Evolutionary conservation across 2,329 filamentous ascomycete species (phyloP).

Genomic region (Colletotrichum navitas): DNA sequence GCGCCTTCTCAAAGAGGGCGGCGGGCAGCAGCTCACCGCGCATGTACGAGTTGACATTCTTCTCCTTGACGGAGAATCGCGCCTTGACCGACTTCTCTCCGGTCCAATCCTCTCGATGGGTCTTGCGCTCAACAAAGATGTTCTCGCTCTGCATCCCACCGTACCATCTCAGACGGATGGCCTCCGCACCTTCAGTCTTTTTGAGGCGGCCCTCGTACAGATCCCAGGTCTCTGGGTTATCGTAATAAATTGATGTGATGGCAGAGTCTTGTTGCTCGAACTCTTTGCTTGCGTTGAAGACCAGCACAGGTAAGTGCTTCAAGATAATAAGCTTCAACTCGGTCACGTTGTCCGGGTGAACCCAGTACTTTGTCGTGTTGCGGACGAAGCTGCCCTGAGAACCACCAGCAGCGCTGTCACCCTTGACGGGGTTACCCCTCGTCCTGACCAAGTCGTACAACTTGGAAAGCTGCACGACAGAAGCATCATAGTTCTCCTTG

Average conservation of each 20-base stretch:
- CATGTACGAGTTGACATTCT: conserved; percentile 94
- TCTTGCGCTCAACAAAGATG: conserved; percentile 98
- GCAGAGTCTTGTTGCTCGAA: conserved; percentile 92
- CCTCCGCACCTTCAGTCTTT: conserved; percentile 97
- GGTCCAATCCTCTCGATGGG: conserved; percentile 98
- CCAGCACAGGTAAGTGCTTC: conserved; percentile 95
- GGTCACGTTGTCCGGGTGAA: conserved; percentile 97
- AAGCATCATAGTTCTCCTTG: conserved; percentile 98
- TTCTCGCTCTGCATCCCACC: conserved; percentile 95
- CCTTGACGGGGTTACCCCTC: conserved; percentile 90
- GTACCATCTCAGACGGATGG: conserved; percentile 96
- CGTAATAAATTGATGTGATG: conserved; percentile 98
- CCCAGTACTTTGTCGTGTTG: conserved; percentile 99
- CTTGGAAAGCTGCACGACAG: conserved; percentile 93
- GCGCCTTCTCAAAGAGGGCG: conserved; percentile 94
- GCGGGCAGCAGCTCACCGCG: conserved; percentile 85
- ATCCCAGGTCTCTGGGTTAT: conserved; percentile 94
- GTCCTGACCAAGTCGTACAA: conserved; percentile 96
- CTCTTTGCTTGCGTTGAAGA: conserved; percentile 97
- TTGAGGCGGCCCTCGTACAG: conserved; percentile 94
- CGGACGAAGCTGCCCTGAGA: conserved; percentile 95
- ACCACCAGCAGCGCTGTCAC: conserved; percentile 91
- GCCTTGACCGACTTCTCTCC: conserved; percentile 99
- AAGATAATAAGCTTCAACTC: conserved; percentile 98
- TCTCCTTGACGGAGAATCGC: conserved; percentile 94